These are phyloP conservation scores for Chaetomiaceae sp. DNA, from an alignment of 2,329 filamentous ascomycete genomes.

Conservation along the genomic window DNA sequence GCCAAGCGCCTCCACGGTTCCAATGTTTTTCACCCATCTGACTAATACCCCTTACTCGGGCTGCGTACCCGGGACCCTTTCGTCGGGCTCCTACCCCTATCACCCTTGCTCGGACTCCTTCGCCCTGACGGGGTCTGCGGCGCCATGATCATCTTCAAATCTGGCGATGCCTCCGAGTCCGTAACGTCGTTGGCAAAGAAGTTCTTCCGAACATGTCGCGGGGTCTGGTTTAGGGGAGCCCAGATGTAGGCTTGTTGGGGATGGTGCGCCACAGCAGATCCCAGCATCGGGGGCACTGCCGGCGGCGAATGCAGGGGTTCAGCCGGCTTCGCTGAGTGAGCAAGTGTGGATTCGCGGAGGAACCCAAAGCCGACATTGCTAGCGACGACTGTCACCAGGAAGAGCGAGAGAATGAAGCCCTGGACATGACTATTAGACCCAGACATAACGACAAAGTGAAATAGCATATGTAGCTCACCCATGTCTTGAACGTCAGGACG, in stretches of 20 bases:
- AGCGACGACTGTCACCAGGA: constrained; percentile 45
- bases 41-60: constrained; percentile 21
- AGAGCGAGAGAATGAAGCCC: constrained; percentile 49
- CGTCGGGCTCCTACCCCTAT: constrained; percentile 45
- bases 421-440: constrained; percentile 27
- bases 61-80: constrained; percentile 34
- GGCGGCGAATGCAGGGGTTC: constrained; percentile 29
- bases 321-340: constrained; percentile 24
- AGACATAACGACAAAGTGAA: constrained; percentile 16
- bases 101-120: constrained; percentile 47
- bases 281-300: constrained; percentile 26
- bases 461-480: constrained; percentile 40
- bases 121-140: constrained; percentile 44
- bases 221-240: constrained; percentile 47
- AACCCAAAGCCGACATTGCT: constrained; percentile 47
- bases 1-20: background rate
- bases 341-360: constrained; percentile 31
- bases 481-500: constrained; percentile 77
- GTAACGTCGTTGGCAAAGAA: constrained; percentile 40
- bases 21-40: background rate
- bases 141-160: constrained; percentile 39
- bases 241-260: constrained; percentile 44
- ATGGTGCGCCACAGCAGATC: constrained; percentile 28
- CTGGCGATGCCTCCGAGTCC: constrained; percentile 50
- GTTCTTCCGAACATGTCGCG: constrained; percentile 41